Evolutionary conservation across 148 eudicot genomes (phyloP).

Genomic region (Fagopyrum esculentum): DNA sequence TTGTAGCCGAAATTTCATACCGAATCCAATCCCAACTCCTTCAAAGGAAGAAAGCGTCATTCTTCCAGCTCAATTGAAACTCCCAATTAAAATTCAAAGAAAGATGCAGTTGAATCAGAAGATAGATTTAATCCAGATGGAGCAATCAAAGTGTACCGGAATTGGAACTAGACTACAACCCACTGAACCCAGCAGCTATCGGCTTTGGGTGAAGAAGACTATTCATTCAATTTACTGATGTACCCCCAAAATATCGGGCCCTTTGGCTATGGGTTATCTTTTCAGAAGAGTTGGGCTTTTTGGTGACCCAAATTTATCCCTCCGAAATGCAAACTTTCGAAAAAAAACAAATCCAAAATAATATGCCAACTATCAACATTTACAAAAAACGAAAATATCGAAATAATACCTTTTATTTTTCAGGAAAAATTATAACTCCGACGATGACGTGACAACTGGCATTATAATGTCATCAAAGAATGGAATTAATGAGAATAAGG

Average conservation of each 20-base stretch:
- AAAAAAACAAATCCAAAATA: too few species aligned
- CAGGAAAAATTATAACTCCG: too few species aligned
- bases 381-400: too few species aligned
- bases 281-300: background rate
- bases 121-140: background rate
- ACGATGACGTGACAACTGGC: too few species aligned
- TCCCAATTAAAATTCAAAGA: background rate
- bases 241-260: background rate
- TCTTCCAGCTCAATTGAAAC: background rate
- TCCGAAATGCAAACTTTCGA: too few species aligned
- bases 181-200: background rate
- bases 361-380: too few species aligned
- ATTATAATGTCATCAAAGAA: too few species aligned
- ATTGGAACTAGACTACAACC: background rate
- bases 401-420: too few species aligned
- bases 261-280: background rate
- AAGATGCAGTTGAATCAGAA: background rate
- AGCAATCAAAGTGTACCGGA: background rate
- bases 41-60: conserved; percentile 62
- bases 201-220: conserved; percentile 4
- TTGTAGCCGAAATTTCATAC: conserved; percentile 18
- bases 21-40: conserved; percentile 61
- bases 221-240: background rate
- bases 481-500: too few species aligned
- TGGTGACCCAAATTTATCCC: too few species aligned